Base-by-base conservation (phyloP, 108 stramenopile genomes). In the Nitzschia sp. region DNA sequence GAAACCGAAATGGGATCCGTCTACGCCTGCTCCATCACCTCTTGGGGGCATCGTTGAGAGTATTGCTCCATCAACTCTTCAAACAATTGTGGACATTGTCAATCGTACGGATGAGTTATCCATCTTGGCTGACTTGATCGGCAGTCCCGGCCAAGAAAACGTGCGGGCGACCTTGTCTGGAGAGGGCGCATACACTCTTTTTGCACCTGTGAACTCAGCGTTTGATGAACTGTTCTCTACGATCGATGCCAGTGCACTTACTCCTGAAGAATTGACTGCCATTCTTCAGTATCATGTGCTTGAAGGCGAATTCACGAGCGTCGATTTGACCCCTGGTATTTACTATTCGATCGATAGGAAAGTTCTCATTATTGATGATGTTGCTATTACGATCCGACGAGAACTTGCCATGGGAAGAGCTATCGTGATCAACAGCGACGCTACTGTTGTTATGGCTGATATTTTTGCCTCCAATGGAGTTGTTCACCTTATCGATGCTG, bases 191-290 rank as follows among this genome's bases (percentile, higher is more conserved):
- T 59, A 68, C 23, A 75, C 74, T 8, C 15, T 75, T 8, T 75
- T 75, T 35, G 85, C 82, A 27, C 85, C 85, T 27, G 71, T 69
- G 34, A 67, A 86, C 66, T 72, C 38, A 0, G 85, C 82, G 0
- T 86, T 86, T 54, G 80, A 42, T 8, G 55, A 59, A 0, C 61
- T 82, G 21, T 72, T 74, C 54, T 62, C 34, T 1, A 68, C 48
- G 11, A 63, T 57, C 11, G 49, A 51, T 51, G 18, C 49, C 21
- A 21, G 4, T 23, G 4, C 49, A 19, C 11, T 51, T 23, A n/a
- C 49, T 9, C 18, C 11, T 51, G 49, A 17, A 9, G 49, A 51
- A n/a, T 19, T 51, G 18, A 51, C 49, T 4, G 49, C 11, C 4
- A 51, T 23, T 19, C 21, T 51, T 5, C 11, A 8, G 4, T 51